phyloP scores from a whole-genome alignment of 257 asterid genomes.

The Solanum ossicruentum region DNA sequence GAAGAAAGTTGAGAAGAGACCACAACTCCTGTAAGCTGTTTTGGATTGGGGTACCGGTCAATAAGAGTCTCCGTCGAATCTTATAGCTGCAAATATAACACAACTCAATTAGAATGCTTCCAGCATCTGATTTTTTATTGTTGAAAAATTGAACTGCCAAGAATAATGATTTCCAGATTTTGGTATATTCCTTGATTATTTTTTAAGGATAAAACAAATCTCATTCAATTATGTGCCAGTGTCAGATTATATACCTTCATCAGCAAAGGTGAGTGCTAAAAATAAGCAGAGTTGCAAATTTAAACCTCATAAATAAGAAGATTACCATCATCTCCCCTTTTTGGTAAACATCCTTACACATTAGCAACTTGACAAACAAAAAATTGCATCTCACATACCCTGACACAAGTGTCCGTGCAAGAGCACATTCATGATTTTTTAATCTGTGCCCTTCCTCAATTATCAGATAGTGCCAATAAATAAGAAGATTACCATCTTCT shows the following conservation, averaged over 20 bases:
- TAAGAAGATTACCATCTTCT: not conserved
- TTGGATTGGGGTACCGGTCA: constrained; percentile 99
- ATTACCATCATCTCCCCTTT: not conserved
- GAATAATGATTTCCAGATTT: not conserved
- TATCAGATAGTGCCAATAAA: constrained; percentile 84
- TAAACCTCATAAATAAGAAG: not conserved
- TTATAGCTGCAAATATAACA: constrained; percentile 54
- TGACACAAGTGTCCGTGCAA: constrained; percentile 73
- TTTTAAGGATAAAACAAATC: not conserved
- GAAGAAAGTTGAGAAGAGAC: constrained; percentile 97
- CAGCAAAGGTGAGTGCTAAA: not conserved
- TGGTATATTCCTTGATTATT: not conserved
- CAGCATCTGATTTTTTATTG: not conserved
- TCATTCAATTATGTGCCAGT: not conserved
- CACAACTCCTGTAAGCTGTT: constrained; percentile 94
- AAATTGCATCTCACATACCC: constrained; percentile 42
- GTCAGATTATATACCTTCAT: not conserved
- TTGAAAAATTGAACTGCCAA: not conserved
- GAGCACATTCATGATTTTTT: constrained; percentile 86
- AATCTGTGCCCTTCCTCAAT: constrained; percentile 98
- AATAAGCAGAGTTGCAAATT: not conserved
- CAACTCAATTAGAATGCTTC: constrained; percentile 4
- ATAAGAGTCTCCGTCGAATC: constrained; percentile 81
- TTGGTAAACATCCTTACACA: not conserved
- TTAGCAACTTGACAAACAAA: not conserved